Evolutionary conservation across 2,329 filamentous ascomycete species (phyloP), one percentile per base, ranked within the genome.

Genomic region (Cladophialophora immunda): DNA sequence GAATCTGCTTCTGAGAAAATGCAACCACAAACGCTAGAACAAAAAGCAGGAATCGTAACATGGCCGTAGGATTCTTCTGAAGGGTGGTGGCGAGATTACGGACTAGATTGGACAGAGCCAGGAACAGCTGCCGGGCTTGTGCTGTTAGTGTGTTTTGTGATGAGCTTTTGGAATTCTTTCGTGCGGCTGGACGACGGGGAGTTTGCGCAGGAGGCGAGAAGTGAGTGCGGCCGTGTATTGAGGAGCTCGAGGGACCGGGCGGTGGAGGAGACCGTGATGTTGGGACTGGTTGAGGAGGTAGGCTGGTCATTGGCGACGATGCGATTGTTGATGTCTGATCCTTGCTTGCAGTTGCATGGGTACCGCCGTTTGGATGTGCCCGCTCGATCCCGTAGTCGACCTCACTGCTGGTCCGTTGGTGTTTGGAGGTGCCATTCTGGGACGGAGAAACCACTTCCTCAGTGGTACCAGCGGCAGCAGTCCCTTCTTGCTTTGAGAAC

Each of bases 11-110:
- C 73, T 92, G 86, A 65, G 92, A 90, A 67, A 97, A 82, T 70
- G 95, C 87, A 69, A 94, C 79, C 32, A 96, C 75, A 68, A 99
- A 84, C 2, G 92, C 92, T 41, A 94, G 80, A 27, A 97, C 78
- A 75, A 98, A 97, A 17, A 93, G 86, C 58, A 98, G 73, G 4
- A 92, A 87, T 66, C 87, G 82, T 36, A 88, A 77, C 68, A 87
- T 76, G 29, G 82, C 82, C 77, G 87, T 80, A 0, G 86, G 86
- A 71, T 86, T 87, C 9, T 81, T 81, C 3, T 83, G 82, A 70
- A 89, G 78, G 11, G 81, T 83, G 17, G 81, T 81, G 1, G 82
- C 79, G 34, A 86, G 82, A 59, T 82, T 83, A 57, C 82, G 78
- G 36, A 87, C 72, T 15, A 86, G 74, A 29, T 81, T 80, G 41